These are phyloP conservation scores for Coffea eugenioides DNA, from an alignment of 257 asterid species.

Conservation along the genomic window DNA sequence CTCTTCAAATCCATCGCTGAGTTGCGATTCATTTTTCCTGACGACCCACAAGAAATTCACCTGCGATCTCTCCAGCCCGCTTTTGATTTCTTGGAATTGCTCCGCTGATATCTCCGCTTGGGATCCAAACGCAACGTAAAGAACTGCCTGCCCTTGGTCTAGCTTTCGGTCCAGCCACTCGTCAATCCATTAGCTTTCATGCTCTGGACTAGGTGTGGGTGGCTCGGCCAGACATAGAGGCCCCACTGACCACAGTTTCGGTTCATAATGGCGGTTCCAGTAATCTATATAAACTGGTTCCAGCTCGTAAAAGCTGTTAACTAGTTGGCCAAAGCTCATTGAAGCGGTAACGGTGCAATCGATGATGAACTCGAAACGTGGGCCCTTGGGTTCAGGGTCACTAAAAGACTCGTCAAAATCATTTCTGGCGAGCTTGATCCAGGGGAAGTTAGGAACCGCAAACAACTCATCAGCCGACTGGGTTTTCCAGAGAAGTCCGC, in stretches of 20 bases:
- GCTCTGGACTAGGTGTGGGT: not conserved
- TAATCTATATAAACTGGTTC: slow-evolving; percentile 41
- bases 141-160: slow-evolving; percentile 30
- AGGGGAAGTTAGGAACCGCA: slow-evolving; percentile 36
- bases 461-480: slow-evolving; percentile 45
- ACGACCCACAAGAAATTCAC: slow-evolving; percentile 64
- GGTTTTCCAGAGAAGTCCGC: slow-evolving; percentile 20
- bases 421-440: slow-evolving; percentile 49
- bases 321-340: slow-evolving; percentile 49
- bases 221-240: slow-evolving; percentile 53
- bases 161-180: slow-evolving; percentile 57
- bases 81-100: slow-evolving; percentile 50
- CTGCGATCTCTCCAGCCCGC: slow-evolving; percentile 42
- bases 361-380: slow-evolving; percentile 26
- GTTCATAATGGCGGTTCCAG: not conserved
- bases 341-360: not conserved
- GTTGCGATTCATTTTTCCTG: slow-evolving; percentile 22
- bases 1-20: slow-evolving; percentile 26
- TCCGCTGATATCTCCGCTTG: slow-evolving; percentile 51
- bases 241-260: slow-evolving; percentile 44
- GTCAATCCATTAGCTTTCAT: slow-evolving; percentile 32
- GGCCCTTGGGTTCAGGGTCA: slow-evolving; percentile 32
- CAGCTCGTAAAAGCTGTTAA: slow-evolving; percentile 58
- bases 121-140: slow-evolving; percentile 75
- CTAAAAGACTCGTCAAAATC: slow-evolving; percentile 38